These are phyloP conservation scores for Trichoderma sp. DNA, from an alignment of 2,329 filamentous ascomycete species.

Conservation along the genomic window DNA sequence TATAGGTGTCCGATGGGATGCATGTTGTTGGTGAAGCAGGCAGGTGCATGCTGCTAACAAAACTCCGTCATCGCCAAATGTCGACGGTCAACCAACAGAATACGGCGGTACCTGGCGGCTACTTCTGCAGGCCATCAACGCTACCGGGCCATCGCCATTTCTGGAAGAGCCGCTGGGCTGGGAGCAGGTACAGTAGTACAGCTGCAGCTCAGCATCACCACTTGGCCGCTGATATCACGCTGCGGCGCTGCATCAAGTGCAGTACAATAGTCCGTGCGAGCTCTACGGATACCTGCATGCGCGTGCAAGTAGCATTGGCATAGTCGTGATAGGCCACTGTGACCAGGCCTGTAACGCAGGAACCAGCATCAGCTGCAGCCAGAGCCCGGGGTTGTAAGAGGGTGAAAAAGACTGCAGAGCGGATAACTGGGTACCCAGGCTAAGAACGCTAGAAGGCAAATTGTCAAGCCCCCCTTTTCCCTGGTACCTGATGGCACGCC, in stretches of 20 bases:
- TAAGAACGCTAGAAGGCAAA: constrained; percentile 17
- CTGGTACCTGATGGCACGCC: constrained; percentile 12
- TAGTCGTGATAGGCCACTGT: neutral
- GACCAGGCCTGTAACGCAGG: constrained; percentile 12
- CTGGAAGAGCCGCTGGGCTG: neutral
- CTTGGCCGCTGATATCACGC: neutral
- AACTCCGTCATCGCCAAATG: neutral
- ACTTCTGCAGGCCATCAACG: neutral
- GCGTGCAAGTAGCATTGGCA: neutral
- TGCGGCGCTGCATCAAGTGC: neutral
- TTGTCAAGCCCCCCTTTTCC: constrained; percentile 23
- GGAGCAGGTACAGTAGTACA: neutral
- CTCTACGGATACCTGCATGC: neutral
- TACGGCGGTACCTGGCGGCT: neutral
- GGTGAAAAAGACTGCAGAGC: neutral
- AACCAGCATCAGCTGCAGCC: constrained; percentile 6
- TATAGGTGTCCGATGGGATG: neutral
- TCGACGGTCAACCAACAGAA: neutral
- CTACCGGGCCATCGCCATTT: neutral
- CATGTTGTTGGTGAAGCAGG: constrained; percentile 6
- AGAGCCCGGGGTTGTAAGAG: constrained; percentile 7
- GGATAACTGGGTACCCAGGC: constrained; percentile 10
- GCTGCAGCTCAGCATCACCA: neutral
- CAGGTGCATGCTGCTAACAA: neutral
- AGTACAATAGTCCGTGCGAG: neutral